These are phyloP conservation scores for Saccharomyces hybrid DNA, from an alignment of 1,139 yeast species.

Conservation along the genomic window DNA sequence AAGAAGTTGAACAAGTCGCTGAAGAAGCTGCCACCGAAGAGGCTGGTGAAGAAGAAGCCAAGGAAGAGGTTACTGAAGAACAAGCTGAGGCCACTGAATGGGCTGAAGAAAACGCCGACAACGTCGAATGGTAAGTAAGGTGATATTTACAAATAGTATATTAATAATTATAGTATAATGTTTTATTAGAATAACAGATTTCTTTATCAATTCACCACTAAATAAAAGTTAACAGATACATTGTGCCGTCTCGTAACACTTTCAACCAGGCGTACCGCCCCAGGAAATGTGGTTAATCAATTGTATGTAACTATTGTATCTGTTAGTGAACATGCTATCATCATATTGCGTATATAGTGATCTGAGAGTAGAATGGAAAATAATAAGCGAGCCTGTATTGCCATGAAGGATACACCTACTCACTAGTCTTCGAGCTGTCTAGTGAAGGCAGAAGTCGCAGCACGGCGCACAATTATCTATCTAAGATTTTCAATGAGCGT, in stretches of 20 bases:
- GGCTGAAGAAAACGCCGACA: slow-evolving; percentile 59
- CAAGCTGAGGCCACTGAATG: slow-evolving; percentile 63
- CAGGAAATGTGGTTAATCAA: neutral
- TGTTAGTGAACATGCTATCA: neutral
- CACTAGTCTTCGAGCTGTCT: neutral
- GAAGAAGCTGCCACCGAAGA: slow-evolving; percentile 55
- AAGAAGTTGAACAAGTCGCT: slow-evolving; percentile 83
- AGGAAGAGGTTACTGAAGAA: slow-evolving; percentile 58
- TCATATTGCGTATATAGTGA: neutral
- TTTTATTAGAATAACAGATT: slow-evolving; percentile 4
- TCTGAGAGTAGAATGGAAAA: neutral
- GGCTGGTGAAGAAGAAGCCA: slow-evolving; percentile 54
- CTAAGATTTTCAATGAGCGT: slow-evolving; percentile 5
- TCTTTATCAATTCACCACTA: neutral
- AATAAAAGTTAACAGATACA: too few species aligned
- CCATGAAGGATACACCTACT: neutral
- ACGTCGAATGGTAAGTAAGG: slow-evolving; percentile 34
- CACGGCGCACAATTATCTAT: neutral
- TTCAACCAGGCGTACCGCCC: too few species aligned
- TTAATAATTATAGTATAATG: slow-evolving; percentile 21
- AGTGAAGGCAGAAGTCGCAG: neutral
- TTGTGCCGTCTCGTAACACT: too few species aligned
- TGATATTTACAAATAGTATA: slow-evolving; percentile 15
- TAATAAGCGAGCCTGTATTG: neutral
- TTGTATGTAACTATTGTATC: neutral